Conservation (phyloP, 148 eudicot genomes). For the Chenopodium formosanum region DNA sequence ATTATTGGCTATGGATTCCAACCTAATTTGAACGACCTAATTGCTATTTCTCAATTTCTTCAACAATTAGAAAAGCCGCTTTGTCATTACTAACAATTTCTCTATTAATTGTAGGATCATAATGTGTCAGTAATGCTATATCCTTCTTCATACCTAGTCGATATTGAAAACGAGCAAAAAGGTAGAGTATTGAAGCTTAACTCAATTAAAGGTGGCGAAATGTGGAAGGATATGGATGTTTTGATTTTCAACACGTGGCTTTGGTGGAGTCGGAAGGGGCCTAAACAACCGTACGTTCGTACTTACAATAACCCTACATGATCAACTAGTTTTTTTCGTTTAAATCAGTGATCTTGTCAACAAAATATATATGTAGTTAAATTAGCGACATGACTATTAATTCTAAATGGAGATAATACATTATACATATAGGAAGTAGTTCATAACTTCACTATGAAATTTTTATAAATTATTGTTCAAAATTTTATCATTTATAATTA, state of each 20-base stretch:
- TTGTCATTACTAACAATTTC: too few relatives aligned
- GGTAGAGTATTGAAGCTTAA: constrained; percentile 35
- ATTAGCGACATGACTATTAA: too few relatives aligned
- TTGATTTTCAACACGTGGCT: constrained; percentile 45
- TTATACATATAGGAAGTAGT: neutral
- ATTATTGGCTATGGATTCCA: too few relatives aligned
- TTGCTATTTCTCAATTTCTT: neutral
- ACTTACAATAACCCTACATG: too few relatives aligned
- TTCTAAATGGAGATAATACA: neutral
- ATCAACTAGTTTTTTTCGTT: too few relatives aligned
- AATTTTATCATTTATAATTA: neutral
- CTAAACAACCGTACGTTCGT: constrained; percentile 28
- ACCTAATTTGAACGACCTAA: too few relatives aligned
- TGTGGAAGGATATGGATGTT: constrained; percentile 37
- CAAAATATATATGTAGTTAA: too few relatives aligned
- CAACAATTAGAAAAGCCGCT: too few relatives aligned
- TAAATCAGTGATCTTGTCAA: too few relatives aligned
- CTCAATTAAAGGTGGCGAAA: constrained; percentile 27
- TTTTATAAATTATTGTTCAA: neutral
- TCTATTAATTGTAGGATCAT: constrained; percentile 23
- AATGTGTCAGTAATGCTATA: constrained; percentile 24
- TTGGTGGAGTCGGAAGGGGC: constrained; percentile 36
- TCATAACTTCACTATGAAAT: neutral
- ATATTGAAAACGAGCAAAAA: constrained; percentile 23
- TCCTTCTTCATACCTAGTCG: constrained; percentile 31